phyloP scores from a whole-genome alignment of 140 eudicot genomes.

The Stevia rebaudiana region DNA sequence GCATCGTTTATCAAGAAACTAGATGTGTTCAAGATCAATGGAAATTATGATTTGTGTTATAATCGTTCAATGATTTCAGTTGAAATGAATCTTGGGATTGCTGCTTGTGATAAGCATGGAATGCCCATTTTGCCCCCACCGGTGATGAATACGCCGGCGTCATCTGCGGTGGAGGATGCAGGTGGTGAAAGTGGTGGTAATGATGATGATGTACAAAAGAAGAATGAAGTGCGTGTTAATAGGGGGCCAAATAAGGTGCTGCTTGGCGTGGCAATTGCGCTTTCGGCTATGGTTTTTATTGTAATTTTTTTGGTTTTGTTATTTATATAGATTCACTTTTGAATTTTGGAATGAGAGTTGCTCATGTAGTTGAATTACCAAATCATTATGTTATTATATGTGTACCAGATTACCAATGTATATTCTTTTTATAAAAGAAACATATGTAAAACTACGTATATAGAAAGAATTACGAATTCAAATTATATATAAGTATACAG shows the following conservation, averaged over 20 bases:
- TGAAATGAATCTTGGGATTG: slow-evolving; percentile 73
- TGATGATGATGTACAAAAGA: slow-evolving; percentile 27
- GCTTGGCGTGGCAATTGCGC: slow-evolving; percentile 94
- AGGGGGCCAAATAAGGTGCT: slow-evolving; percentile 86
- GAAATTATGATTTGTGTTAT: slow-evolving; percentile 68
- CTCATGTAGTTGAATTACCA: neutral
- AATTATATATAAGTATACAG: no score
- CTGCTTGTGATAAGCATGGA: slow-evolving; percentile 87
- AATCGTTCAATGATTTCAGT: slow-evolving; percentile 42
- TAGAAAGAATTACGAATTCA: no score
- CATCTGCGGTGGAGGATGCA: slow-evolving; percentile 24
- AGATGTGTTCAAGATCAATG: slow-evolving; percentile 62
- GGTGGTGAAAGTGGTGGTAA: slow-evolving; percentile 26
- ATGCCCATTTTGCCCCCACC: slow-evolving; percentile 71
- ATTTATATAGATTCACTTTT: slow-evolving; percentile 35
- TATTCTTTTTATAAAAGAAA: neutral
- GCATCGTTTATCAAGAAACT: slow-evolving; percentile 59
- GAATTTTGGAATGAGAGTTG: neutral
- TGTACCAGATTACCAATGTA: no score
- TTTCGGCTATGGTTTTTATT: slow-evolving; percentile 74
- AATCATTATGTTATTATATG: neutral
- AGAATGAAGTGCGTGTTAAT: slow-evolving; percentile 28
- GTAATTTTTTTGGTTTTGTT: slow-evolving; percentile 66
- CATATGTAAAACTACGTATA: no score
- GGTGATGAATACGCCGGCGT: slow-evolving; percentile 23